A percentile compares a stretch with the other conserved stretches of the same genome.
phyloP scores from a whole-genome alignment of 1,284 basidiomycete species.

The Ustilago cynodontis region DNA sequence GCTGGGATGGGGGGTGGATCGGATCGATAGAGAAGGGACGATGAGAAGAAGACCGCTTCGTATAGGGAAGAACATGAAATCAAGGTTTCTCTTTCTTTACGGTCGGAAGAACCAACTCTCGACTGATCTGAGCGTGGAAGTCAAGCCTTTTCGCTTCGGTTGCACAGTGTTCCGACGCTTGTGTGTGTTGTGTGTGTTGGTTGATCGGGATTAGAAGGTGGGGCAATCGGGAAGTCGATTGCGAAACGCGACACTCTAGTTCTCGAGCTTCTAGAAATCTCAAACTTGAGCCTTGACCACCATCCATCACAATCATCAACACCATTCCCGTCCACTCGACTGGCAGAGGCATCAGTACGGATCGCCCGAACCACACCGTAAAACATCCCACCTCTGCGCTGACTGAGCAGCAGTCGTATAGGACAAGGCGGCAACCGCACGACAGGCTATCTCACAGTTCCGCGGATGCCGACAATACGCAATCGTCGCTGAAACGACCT shows the following conservation, averaged over 20 bases:
- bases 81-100: background rate
- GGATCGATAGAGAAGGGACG: too few species aligned
- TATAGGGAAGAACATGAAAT: conserved; percentile 1
- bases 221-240: background rate
- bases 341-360: background rate
- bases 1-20: too few species aligned
- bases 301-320: conserved; percentile 1
- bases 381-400: background rate
- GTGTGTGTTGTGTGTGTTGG: background rate
- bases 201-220: background rate
- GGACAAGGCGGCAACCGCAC: background rate
- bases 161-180: too few species aligned
- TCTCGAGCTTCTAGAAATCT: background rate
- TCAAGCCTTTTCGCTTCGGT: too few species aligned
- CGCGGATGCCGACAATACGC: background rate
- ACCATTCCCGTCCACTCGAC: background rate
- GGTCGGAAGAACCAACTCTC: background rate
- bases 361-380: background rate
- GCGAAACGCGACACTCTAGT: background rate
- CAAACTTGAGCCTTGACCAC: background rate
- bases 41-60: background rate
- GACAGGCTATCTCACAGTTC: background rate
- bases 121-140: background rate
- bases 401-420: background rate
- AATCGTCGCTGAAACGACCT: background rate